Evolutionary conservation across 768 basidiomycete genomes (phyloP), one percentile per base, ranked within the genome.

Genomic region (Termitomyces sp.): DNA sequence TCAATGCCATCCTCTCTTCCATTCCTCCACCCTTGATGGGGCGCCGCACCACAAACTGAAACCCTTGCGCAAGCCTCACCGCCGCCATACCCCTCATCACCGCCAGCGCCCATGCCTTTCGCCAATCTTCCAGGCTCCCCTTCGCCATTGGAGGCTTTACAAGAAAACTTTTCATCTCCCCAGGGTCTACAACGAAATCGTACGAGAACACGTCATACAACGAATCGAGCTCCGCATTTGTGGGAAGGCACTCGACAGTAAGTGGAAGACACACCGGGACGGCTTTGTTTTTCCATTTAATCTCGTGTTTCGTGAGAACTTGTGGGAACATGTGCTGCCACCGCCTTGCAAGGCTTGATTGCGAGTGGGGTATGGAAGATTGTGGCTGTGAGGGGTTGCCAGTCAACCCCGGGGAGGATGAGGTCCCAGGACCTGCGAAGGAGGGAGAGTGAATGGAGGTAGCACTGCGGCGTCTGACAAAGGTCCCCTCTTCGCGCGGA

Each of bases 21-120:
- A 55, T 23, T 43, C 66, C 59, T 35, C 55, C 63, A 30, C 64
- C 63, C 50, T 69, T 68, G 11, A 59, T 61, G 11, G 65, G 70
- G 9, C 82, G 77, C 23, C 78, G 77, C 17, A 94, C 73, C 21
- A 97, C 84, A 64, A 98, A 91, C 67, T 98, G 96, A 70, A 98
- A 98, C 21, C 95, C 95, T 69, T 98, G 94, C 12, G 90, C 85
- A 12, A 98, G 79, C 23, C 96, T 80, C 44, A 97, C 86, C 3
- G 91, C 93, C 1, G 91, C 91, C 90, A 98, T 95, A 34, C 91
- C 93, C 27, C 88, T 83, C 89, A 98, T 92, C 17, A 92, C 86
- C 2, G 79, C 82, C 23, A 90, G 69, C 0, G 89, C 91, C 86
- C 88, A 91, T 5, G 81, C 83, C 23, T 81, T 78, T 6, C 88